Evolutionary conservation across 495 filamentous ascomycete genomes (phyloP), one percentile per base, ranked within the genome.

Genomic region (Trichoderma reesei): DNA sequence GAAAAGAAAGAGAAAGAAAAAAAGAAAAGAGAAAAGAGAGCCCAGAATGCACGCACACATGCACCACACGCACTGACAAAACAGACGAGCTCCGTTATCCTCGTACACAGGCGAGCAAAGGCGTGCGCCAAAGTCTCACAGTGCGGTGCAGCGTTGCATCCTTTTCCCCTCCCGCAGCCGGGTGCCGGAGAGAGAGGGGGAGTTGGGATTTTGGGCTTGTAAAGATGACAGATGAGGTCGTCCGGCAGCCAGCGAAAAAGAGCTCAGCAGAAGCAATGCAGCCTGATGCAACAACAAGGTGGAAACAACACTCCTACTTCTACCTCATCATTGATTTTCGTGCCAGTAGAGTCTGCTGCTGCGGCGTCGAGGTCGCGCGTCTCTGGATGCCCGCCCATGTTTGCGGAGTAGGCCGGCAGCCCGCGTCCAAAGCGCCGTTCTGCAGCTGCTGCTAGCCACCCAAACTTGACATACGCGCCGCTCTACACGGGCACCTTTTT

Each of bases 81-180:
- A 34, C 51, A 56, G 6, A 7, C 38, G 11, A 39, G 38, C 38
- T 6, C 38, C 38, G 38, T 39, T 39, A 39, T 26, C 26, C 26
- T 26, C 26, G 26, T 39, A 39, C 38, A 39, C 38, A 39, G 38
- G 6, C 33, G 51, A 56, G 51, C 20, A 56, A 56, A 16, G 51
- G 31, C 16, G 31, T 33, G 51, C 26, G 1, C 26, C 0, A 26
- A 26, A 26, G 1, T 26, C 26, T 26, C 1, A 26, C 26, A 26
- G 26, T 26, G 26, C 26, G 26, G 26, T 26, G 26, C 26, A 26
- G 26, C 26, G 26, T 26, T 26, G 26, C 51, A 56, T 20, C 14
- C 51, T 34, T 56, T 33, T 56, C 51, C 51, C 51, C 51, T 56
- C 51, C 51, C 48, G 11, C 7, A 54, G 46, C 46, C 46, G 46